Evolutionary conservation across 176 grass and related monocot genomes (phyloP), one percentile per base, ranked within the genome.

Genomic region (Zoysia pacifica): DNA sequence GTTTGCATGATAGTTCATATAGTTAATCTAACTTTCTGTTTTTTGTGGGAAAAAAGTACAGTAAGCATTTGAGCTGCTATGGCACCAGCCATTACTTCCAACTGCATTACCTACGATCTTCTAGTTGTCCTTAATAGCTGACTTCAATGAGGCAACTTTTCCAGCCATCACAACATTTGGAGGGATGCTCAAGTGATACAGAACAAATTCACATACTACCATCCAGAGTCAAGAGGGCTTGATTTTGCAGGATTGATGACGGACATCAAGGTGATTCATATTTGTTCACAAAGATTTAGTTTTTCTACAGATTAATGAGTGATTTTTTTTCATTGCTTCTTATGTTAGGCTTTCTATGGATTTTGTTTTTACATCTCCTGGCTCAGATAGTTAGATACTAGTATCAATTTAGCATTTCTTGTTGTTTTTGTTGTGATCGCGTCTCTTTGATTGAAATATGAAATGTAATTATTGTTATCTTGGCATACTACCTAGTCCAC

Each of bases 111-210:
- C 28, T 40, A 18, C 86, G 19, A 13, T n/a, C 45, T 67, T 72
- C 40, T 39, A 15, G 37, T 76, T 41, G 0, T 58, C 28, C 4
- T 69, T 74, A 54, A 47, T 70, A 74, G 51, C 72, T 87, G 48
- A 78, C 48, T 51, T 86, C 8, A 80, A 61, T 76, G 37, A 77
- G 5, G 9, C 14, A 14, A 67, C 39, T 79, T 87, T 75, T 86
- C 35, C 89, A 98, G 92, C 81, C 96, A 98, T 80, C 96, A 95
- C 78, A 98, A 95, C 74, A 95, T 95, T 72, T 93, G 92, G 90
- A 93, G 92, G 90, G 92, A 98, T 91, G 92, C 96, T 65, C 75
- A 75, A 56, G 90, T 98, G 41, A 84, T 90, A 70, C 96, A 98
- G 48, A 93, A 84, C 47, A 89, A 88, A 76, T 95, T 87, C 47